Base-by-base conservation (phyloP, 805 yeast species). In the Candida sakaeoensis region DNA sequence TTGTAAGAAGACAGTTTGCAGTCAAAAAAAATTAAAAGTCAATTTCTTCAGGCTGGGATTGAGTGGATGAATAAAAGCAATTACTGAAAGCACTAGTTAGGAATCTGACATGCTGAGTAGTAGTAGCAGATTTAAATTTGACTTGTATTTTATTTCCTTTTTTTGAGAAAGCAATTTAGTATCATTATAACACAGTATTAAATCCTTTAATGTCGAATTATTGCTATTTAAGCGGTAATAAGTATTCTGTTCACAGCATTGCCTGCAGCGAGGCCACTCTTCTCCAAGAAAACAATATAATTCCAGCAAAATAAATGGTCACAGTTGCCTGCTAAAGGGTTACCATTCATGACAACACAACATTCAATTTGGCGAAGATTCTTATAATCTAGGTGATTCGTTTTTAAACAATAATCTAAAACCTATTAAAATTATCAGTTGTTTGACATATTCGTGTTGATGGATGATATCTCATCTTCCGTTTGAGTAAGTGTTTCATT, bases 281-380 rank as follows among this genome's bases (percentile, higher is more conserved):
- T 89, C 96, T 46, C 87, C 70, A 43, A 89, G 78, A 98, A 98
- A 91, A 80, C 71, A 4, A 89, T 79, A 57, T 98, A 91, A 5
- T 68, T 70, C 97, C 98, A 91, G 61, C 99, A 91, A 58, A 86
- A 91, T 12, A 87, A 42, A 58, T 91, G 99, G 0, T 98, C 99
- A 61, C 99, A 91, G 4, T 81, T 76, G 0, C 95, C 88, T 44
- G 86, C 77, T 1, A 95, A 69, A 4, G 99, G 98, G 45, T 77
- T 1, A 63, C 69, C 93, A 91, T 85, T 12, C 74, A 70, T 7
- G 85, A 80, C 17, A 70, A 57, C 99, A 91, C 15, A 93, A 70
- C 74, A 89, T 83, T 55, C 99, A 91, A 30, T 74, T 70, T 39
- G 97, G 70, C 1, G 95, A 80, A 18, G 64, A 60, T 42, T 72